Percentiles rank a stretch among this genome's conserved stretches.
Evolutionary conservation across 306 rosid genomes (phyloP).

Genomic region (Cicer bijugum): DNA sequence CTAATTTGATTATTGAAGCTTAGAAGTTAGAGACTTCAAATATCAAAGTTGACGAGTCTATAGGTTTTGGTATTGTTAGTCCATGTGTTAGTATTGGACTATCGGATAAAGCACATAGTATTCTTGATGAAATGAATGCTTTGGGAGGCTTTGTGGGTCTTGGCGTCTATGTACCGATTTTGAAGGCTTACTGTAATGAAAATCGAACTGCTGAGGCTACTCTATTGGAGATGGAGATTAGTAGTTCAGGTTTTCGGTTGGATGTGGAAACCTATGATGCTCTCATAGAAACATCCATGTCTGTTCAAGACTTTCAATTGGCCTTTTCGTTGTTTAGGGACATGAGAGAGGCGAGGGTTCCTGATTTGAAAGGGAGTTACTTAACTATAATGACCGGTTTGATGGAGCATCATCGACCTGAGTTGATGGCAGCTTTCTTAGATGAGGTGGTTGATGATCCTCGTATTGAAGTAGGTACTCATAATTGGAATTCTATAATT

Average conservation of each 20-base stretch:
- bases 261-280: slow-evolving; percentile 70
- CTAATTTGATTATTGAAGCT: slow-evolving; percentile 70
- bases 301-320: slow-evolving; percentile 88
- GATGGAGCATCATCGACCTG: slow-evolving; percentile 92
- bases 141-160: slow-evolving; percentile 77
- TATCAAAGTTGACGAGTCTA: slow-evolving; percentile 57
- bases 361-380: slow-evolving; percentile 83
- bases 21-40: slow-evolving; percentile 68
- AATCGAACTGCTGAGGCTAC: slow-evolving; percentile 82
- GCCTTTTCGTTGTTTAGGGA: slow-evolving; percentile 84
- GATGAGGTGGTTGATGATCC: slow-evolving; percentile 95
- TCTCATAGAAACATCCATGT: slow-evolving; percentile 81
- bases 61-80: slow-evolving; percentile 74
- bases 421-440: slow-evolving; percentile 94
- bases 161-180: slow-evolving; percentile 85
- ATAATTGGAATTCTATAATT: too few relatives aligned
- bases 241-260: slow-evolving; percentile 75
- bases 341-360: slow-evolving; percentile 85
- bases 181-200: slow-evolving; percentile 91
- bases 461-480: slow-evolving; percentile 81
- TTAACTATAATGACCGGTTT: slow-evolving; percentile 93
- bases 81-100: slow-evolving; percentile 78
- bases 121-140: slow-evolving; percentile 79
- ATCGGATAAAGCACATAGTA: slow-evolving; percentile 76
- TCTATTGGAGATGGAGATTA: slow-evolving; percentile 80